A percentile compares a stretch with the other conserved stretches of the same genome.
These are phyloP conservation scores for Blastomyces silverae DNA, from an alignment of 2,329 filamentous ascomycete genomes.

Conservation along the genomic window DNA sequence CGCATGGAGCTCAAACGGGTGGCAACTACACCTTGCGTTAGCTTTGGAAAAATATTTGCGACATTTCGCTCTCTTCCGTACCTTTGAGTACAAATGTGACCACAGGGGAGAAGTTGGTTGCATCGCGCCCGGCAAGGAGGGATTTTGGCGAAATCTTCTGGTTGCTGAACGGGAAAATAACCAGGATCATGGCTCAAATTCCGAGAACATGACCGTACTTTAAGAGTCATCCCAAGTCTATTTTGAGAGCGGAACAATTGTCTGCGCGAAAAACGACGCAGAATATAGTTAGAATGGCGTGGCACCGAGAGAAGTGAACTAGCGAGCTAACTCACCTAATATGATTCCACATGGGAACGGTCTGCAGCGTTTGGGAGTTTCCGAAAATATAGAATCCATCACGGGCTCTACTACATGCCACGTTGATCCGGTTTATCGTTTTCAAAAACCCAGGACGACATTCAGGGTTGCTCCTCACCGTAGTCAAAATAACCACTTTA, in stretches of 20 bases:
- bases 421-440: conserved; percentile 33
- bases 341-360: conserved; percentile 28
- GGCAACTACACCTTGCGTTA: conserved; percentile 18
- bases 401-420: conserved; percentile 29
- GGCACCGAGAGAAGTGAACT: background rate
- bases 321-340: conserved; percentile 21
- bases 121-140: conserved; percentile 24
- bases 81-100: conserved; percentile 22
- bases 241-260: conserved; percentile 21
- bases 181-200: conserved; percentile 21
- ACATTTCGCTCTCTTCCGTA: background rate
- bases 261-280: conserved; percentile 3
- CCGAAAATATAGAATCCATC: conserved; percentile 33
- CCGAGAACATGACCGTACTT: conserved; percentile 23
- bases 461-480: conserved; percentile 29
- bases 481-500: conserved; percentile 30
- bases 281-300: background rate
- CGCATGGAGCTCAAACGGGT: conserved; percentile 22
- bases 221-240: conserved; percentile 24
- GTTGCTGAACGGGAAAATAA: conserved; percentile 17
- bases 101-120: conserved; percentile 24
- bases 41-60: background rate
- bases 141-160: conserved; percentile 25
- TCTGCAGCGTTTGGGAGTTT: conserved; percentile 24
- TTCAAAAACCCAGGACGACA: conserved; percentile 29